Base-by-base conservation (phyloP, 164 flowering plant genomes). In the Cinnamomum chago region DNA sequence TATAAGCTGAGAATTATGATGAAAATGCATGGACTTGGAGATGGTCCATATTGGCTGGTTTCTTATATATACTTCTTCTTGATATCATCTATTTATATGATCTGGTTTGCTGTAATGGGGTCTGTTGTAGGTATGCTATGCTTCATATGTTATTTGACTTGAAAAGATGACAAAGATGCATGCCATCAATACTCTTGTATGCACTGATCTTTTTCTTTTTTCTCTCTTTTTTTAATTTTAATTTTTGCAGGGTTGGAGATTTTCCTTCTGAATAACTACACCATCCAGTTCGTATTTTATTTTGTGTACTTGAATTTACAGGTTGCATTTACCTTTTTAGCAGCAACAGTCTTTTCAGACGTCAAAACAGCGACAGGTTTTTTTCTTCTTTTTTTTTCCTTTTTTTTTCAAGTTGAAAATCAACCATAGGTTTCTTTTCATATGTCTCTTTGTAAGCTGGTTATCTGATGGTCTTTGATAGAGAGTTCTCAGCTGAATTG, bases 291-390 rank as follows among this genome's bases (percentile, higher is more conserved):
- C 67, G 83, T 82, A 65, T 86, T 90, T 72, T 88, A 84, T 71
- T 83, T 90, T 76, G 66, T 90, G 50, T 87, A 78, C 66, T 72
- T 87, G 72, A 90, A 85, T 69, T 79, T 88, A 81, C 88, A 86
- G 83, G 78, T 90, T 68, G 76, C 88, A 2, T 27, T 80, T 18
- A 92, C 90, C 22, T 88, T 88, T 81, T 81, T 88, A n/a, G 76
- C 40, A 12, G 74, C 83, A 64, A 79, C 86, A 58, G 51, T 88
- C 40, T 90, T 92, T 80, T 83, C 89, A 30, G 79, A 83, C 11
- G 75, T 80, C 60, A 87, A 81, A 83, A 87, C 84, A 71, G 90
- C 90, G 52, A 68, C 88, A 86, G 90, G 89, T 88, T 68, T 77
- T 77, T 58, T 27, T 58, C 22, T 70, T 70, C 11, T 35, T 35